Conservation (phyloP, 176 grass and related monocot genomes). For the Cenchrus americanus region DNA sequence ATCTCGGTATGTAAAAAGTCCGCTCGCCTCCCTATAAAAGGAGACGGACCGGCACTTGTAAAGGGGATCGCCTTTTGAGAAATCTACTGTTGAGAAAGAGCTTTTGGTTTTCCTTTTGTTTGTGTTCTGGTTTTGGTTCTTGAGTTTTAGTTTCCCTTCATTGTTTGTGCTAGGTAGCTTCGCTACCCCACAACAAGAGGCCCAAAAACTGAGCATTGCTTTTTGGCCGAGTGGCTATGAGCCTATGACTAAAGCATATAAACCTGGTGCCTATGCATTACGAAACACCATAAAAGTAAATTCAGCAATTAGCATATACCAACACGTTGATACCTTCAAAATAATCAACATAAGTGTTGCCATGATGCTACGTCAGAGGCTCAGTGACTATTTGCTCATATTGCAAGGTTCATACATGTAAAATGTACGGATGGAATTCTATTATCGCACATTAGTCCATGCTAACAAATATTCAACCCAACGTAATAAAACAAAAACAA, state of each 20-base stretch:
- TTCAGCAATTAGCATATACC: neutral
- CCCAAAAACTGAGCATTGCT: neutral
- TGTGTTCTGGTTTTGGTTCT: too few species aligned
- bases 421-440: neutral
- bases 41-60: too few species aligned
- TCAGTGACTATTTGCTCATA: neutral
- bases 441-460: slow-evolving; percentile 8
- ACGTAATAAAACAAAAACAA: neutral
- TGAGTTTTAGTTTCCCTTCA: too few species aligned
- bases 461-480: slow-evolving; percentile 13
- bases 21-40: too few species aligned
- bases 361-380: neutral
- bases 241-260: neutral
- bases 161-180: too few species aligned
- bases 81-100: too few species aligned
- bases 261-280: neutral
- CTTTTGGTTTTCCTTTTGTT: too few species aligned
- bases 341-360: neutral
- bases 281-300: neutral
- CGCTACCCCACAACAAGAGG: too few species aligned
- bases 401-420: neutral
- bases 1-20: too few species aligned
- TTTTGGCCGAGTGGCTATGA: neutral
- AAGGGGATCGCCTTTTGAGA: too few species aligned
- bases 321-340: neutral